These are phyloP conservation scores for Cadophora gregata DNA, from an alignment of 2,329 filamentous ascomycete species.

Conservation along the genomic window DNA sequence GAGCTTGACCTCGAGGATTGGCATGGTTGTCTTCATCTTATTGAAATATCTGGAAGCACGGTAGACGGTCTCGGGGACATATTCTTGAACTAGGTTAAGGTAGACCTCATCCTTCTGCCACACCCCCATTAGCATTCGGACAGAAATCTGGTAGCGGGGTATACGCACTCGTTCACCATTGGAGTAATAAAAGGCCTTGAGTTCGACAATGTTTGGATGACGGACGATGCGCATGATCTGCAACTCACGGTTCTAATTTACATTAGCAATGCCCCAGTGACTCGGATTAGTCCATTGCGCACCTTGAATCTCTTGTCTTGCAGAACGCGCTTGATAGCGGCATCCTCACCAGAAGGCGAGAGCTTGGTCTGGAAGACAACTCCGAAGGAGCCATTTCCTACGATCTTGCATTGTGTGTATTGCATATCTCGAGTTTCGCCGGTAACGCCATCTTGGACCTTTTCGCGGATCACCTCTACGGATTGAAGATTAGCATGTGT, in stretches of 20 bases:
- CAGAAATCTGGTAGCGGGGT: constrained; percentile 38
- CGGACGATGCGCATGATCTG: constrained; percentile 99
- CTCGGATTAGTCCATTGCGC: constrained; percentile 37
- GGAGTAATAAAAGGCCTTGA: constrained; percentile 99
- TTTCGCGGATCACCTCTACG: constrained; percentile 95
- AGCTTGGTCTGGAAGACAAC: constrained; percentile 99
- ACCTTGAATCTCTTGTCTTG: constrained; percentile 99
- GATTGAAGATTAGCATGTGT: constrained; percentile 38
- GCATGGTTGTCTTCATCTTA: constrained; percentile 99
- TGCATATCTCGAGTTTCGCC: constrained; percentile 96
- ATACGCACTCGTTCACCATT: constrained; percentile 90
- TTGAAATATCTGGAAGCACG: constrained; percentile 98
- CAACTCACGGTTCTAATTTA: constrained; percentile 86
- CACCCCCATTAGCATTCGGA: constrained; percentile 28
- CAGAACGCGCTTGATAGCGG: constrained; percentile 97
- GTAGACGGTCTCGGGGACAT: constrained; percentile 97
- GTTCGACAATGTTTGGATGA: constrained; percentile 97
- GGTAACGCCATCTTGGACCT: constrained; percentile 97
- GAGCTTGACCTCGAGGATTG: constrained; percentile 96
- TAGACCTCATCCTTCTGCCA: constrained; percentile 95
- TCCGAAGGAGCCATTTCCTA: constrained; percentile 97
- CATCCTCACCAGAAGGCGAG: constrained; percentile 96
- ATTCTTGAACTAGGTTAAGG: constrained; percentile 97
- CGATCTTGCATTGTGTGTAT: constrained; percentile 99
- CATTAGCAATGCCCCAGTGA: constrained; percentile 42